Base-by-base conservation (phyloP, 495 filamentous ascomycete species). In the Penicillium ochrochloron region DNA sequence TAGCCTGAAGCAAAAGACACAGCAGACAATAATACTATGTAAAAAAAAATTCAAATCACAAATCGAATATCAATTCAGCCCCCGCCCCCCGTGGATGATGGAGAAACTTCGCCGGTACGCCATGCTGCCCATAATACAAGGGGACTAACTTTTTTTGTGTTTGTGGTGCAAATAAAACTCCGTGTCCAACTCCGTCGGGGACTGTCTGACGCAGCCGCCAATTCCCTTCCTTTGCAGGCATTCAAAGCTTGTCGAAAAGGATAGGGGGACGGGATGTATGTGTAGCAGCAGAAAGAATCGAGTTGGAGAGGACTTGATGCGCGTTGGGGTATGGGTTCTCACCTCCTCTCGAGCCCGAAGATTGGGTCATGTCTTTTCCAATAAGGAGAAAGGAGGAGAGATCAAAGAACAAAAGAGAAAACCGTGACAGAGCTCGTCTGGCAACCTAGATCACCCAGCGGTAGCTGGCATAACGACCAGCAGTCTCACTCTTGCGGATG, bases 401-500 rank as follows among this genome's bases (percentile, higher is more conserved):
- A 35, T 17, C 23, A 42, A 57, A 58, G 33, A 37, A 52, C 37
- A 41, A 41, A 41, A 12, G 31, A 31, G 37, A 25, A 52, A 59
- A 39, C 7, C 25, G 5, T 1, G 27, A 50, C 19, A n/a, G n/a
- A 34, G 19, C 46, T 48, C n/a, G 27, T 52, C 48, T 8, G 48
- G 21, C 51, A 15, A 39, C 37, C 81, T 80, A 89, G 57, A 89
- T 87, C 7, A 82, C 82, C 86, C 86, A 89, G 57, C 87, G 81
- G 72, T 89, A 89, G 77, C 85, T 88, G 14, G 83, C 83, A 65
- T 85, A 85, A 29, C 83, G 77, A 66, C 83, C 83, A 0, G 82
- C 83, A 17, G 83, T 85, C 70, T 85, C 83, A 83, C 89, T 92
- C 62, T 87, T 90, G 56, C 95, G 83, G 58, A 99, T 96, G 68